Evolutionary conservation across 1,284 basidiomycete species (phyloP), one percentile per base, ranked within the genome.

Genomic region (Ustilago hordei): DNA sequence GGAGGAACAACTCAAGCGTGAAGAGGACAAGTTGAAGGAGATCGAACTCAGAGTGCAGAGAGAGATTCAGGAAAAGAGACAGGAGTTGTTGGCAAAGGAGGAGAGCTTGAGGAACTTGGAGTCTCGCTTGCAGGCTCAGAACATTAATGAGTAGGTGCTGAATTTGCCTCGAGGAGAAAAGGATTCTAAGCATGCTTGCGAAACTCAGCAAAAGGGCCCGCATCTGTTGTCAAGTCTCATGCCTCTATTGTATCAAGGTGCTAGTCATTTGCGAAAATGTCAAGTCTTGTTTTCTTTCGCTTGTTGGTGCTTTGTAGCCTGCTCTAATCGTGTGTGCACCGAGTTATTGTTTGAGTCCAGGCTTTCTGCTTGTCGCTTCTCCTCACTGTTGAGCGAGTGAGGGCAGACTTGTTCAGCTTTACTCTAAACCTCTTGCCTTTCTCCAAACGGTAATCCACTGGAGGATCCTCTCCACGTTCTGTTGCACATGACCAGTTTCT

Each of bases 21-120:
- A 99, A 87, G 87, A 87, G 82, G 80, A 85, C 64, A 86, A 94
- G 92, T 89, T 99, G 77, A 93, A 96, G 81, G 97, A 99, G 88
- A 95, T 98, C 87, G 97, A 99, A 87, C 90, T 98, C 87, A 95
- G 95, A 87, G 95, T 98, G 43, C 96, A 98, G 88, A 91, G 97
- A 71, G 97, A 99, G 90, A 96, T 99, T 88, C 94, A 94, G 88
- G 94, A 99, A 89, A 98, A 98, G 90, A 90, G 95, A 85, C 97
- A 99, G 87, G 96, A 99, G 87, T 88, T 99, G 77, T 62, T 87
- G 39, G 88, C 88, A 15, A 87, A 87, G 76, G 88, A 88, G 62
- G 87, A 88, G 76, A 81, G 78, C 39, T 77, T 88, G 19, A 93
- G 94, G 87, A 94, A 94, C 87, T 87, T 95, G 87, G 94, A 95